Evolutionary conservation across 2,329 filamentous ascomycete genomes (phyloP).

Genomic region (Ophiosphaerella narmari): DNA sequence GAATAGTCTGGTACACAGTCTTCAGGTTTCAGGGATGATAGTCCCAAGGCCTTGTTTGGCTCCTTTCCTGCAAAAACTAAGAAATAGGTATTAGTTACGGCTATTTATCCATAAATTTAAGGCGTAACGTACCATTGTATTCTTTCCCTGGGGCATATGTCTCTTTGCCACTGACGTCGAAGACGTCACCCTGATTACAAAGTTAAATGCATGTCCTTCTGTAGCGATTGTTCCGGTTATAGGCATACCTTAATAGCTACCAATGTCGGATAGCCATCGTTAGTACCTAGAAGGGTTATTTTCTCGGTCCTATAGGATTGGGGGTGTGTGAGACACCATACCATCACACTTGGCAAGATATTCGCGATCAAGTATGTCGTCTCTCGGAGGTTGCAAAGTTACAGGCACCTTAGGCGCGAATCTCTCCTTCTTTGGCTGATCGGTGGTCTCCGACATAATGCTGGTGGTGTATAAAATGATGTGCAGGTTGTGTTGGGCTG

Average conservation of each 20-base stretch:
- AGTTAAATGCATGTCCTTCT: constrained; percentile 6
- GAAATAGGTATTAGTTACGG: constrained; percentile 4
- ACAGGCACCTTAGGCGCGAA: constrained; percentile 82
- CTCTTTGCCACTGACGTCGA: constrained; percentile 89
- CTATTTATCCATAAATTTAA: neutral
- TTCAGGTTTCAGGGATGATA: constrained; percentile 82
- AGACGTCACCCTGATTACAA: constrained; percentile 76
- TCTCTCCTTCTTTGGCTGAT: constrained; percentile 52
- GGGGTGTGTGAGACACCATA: constrained; percentile 50
- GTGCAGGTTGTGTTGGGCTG: constrained; percentile 4
- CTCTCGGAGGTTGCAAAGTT: constrained; percentile 79
- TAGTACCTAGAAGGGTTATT: constrained; percentile 57
- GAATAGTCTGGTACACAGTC: constrained; percentile 83
- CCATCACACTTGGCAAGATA: constrained; percentile 83
- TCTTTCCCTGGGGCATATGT: constrained; percentile 81
- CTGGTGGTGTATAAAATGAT: constrained; percentile 3
- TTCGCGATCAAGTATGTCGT: constrained; percentile 81
- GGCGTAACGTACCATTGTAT: constrained; percentile 74
- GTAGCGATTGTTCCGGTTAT: neutral
- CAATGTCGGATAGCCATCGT: constrained; percentile 64
- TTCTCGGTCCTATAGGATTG: neutral
- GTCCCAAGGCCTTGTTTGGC: constrained; percentile 86
- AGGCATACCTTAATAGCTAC: constrained; percentile 61
- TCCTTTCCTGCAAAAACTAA: constrained; percentile 95
- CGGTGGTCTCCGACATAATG: constrained; percentile 40